These are phyloP conservation scores for Sisymbrium altissimum DNA, from an alignment of 345 rosid species.

Conservation along the genomic window DNA sequence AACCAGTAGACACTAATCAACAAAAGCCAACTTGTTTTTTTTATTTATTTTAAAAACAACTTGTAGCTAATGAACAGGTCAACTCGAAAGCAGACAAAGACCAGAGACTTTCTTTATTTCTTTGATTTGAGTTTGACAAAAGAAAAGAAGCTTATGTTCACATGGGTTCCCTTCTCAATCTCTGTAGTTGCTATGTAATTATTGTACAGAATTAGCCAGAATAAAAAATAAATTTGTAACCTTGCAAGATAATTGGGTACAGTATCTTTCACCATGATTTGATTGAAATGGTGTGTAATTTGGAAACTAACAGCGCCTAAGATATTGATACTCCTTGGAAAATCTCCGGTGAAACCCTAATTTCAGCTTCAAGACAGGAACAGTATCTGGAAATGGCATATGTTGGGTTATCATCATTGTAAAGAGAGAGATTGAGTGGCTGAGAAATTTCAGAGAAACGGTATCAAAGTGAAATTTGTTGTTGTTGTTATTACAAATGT, in stretches of 20 bases:
- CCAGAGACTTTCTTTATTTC: conserved; percentile 2
- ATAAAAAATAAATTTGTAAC: background rate
- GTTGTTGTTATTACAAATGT: too few species aligned
- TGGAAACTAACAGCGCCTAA: too few species aligned
- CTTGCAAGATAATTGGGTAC: background rate
- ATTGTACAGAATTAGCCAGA: background rate
- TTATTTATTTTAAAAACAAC: conserved; percentile 10
- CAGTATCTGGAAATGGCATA: too few species aligned
- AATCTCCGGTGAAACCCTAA: too few species aligned
- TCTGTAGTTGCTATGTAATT: background rate
- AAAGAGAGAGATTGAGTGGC: too few species aligned
- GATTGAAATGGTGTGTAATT: too few species aligned
- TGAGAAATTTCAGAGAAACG: too few species aligned
- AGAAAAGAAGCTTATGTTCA: conserved; percentile 7
- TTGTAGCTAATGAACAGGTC: conserved; percentile 24
- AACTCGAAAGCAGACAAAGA: conserved; percentile 18
- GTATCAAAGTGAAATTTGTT: too few species aligned
- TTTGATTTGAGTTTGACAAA: conserved; percentile 10
- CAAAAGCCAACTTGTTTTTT: conserved; percentile 11
- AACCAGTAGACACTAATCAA: conserved; percentile 24
- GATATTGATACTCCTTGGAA: too few species aligned
- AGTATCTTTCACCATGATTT: background rate
- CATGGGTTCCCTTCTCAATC: conserved; percentile 4
- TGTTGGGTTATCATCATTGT: too few species aligned
- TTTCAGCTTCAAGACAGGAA: too few species aligned